These are phyloP conservation scores for Boletus insuetus DNA, from an alignment of 768 basidiomycete species.

Conservation along the genomic window DNA sequence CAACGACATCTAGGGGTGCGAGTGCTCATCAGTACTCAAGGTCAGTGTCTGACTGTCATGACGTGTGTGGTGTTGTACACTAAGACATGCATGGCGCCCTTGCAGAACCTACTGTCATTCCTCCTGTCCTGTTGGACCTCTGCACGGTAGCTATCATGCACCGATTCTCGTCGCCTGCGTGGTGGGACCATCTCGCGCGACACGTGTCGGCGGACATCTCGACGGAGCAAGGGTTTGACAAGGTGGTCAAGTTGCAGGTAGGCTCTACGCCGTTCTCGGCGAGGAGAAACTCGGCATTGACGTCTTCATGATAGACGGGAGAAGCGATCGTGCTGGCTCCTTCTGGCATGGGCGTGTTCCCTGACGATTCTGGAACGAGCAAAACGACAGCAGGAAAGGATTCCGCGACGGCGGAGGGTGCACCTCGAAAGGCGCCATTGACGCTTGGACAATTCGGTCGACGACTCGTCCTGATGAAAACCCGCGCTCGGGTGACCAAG, in stretches of 20 bases:
- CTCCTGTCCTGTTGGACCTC: constrained; percentile 59
- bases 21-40: constrained; percentile 73
- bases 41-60: constrained; percentile 26
- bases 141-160: constrained; percentile 61
- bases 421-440: not conserved
- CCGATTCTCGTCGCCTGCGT: constrained; percentile 66
- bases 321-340: constrained; percentile 65
- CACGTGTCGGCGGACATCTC: constrained; percentile 62
- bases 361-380: constrained; percentile 4
- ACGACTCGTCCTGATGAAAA: constrained; percentile 55
- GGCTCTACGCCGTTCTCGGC: not conserved
- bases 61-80: not conserved
- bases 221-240: constrained; percentile 54
- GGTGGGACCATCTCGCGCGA: constrained; percentile 63
- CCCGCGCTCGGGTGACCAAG: constrained; percentile 51
- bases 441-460: constrained; percentile 48
- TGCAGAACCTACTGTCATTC: constrained; percentile 66
- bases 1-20: constrained; percentile 69
- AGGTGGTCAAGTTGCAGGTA: constrained; percentile 60
- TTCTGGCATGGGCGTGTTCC: constrained; percentile 47
- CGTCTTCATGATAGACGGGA: constrained; percentile 47
- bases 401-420: not conserved
- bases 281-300: not conserved
- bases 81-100: not conserved
- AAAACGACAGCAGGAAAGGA: not conserved